phyloP scores from a whole-genome alignment of 176 grass and related monocot species.

The Paspalum vaginatum region DNA sequence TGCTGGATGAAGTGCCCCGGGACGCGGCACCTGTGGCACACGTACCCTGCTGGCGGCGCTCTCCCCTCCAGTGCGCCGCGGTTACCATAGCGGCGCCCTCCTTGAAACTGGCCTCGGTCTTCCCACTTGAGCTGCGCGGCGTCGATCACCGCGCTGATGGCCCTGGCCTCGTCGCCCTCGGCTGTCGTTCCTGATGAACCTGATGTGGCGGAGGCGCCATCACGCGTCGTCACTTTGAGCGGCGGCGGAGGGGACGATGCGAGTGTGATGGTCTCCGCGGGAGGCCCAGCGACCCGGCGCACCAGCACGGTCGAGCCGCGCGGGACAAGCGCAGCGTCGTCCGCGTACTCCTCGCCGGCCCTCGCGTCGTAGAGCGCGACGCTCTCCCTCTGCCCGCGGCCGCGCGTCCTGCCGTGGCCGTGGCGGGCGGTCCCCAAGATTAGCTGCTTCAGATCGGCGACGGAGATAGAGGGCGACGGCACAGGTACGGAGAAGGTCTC shows the following conservation, averaged over 20 bases:
- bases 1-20: slow-evolving; percentile 46
- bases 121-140: slow-evolving; percentile 22
- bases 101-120: not conserved
- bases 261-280: slow-evolving; percentile 31
- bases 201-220: not conserved
- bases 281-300: slow-evolving; percentile 38
- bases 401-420: slow-evolving; percentile 36
- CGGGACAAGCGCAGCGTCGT: not conserved
- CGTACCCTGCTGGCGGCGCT: slow-evolving; percentile 38
- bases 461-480: slow-evolving; percentile 11
- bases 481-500: slow-evolving; percentile 43
- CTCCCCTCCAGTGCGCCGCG: not conserved
- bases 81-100: no score
- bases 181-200: not conserved
- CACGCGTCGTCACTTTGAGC: not conserved
- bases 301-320: slow-evolving; percentile 19
- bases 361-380: slow-evolving; percentile 13
- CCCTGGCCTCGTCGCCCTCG: slow-evolving; percentile 13
- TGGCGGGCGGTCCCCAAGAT: slow-evolving; percentile 33
- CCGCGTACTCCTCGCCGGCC: slow-evolving; percentile 35
- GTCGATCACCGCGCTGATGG: slow-evolving; percentile 27
- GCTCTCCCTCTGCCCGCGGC: slow-evolving; percentile 33
- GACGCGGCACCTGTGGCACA: slow-evolving; percentile 36
- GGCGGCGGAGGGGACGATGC: not conserved
- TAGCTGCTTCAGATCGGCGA: slow-evolving; percentile 39